phyloP scores from a whole-genome alignment of 495 filamentous ascomycete genomes.

The Rostrohypoxylon terebratum region DNA sequence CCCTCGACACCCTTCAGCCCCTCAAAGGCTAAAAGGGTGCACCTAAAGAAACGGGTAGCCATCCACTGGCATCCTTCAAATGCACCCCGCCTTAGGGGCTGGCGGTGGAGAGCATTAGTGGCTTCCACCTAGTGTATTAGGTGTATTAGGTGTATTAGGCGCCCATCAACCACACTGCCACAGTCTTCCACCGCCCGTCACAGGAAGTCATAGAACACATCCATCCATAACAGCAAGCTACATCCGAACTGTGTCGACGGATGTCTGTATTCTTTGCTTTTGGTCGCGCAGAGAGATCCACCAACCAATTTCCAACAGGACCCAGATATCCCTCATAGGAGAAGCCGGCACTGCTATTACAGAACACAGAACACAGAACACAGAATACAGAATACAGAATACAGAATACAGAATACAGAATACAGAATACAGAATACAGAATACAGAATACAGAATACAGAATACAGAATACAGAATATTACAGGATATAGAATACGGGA shows the following conservation, averaged over 20 bases:
- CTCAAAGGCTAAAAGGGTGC: not conserved
- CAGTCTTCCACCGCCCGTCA: conserved; percentile 17
- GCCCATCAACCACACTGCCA: conserved; percentile 41
- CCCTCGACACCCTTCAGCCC: conserved; percentile 1
- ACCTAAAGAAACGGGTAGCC: conserved; percentile 22
- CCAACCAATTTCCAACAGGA: not conserved
- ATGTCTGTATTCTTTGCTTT: conserved; percentile 3
- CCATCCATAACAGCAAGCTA: conserved; percentile 18
- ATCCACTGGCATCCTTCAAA: conserved; percentile 25
- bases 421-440: conserved; percentile 35
- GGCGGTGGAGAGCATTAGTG: conserved; percentile 40
- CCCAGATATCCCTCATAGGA: not conserved
- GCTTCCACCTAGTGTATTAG: too few species aligned
- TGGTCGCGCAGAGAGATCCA: conserved; percentile 6
- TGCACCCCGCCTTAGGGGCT: conserved; percentile 40
- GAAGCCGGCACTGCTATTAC: not conserved
- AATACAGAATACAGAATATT: not conserved
- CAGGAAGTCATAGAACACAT: too few species aligned
- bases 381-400: not conserved
- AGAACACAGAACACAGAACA: too few species aligned
- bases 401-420: conserved; percentile 5
- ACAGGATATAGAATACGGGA: conserved; percentile 6
- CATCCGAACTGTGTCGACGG: not conserved
- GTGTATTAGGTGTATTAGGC: too few species aligned
- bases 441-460: not conserved